These are phyloP conservation scores for Lachnellula occidentalis DNA, from an alignment of 2,329 filamentous ascomycete genomes.

Conservation along the genomic window DNA sequence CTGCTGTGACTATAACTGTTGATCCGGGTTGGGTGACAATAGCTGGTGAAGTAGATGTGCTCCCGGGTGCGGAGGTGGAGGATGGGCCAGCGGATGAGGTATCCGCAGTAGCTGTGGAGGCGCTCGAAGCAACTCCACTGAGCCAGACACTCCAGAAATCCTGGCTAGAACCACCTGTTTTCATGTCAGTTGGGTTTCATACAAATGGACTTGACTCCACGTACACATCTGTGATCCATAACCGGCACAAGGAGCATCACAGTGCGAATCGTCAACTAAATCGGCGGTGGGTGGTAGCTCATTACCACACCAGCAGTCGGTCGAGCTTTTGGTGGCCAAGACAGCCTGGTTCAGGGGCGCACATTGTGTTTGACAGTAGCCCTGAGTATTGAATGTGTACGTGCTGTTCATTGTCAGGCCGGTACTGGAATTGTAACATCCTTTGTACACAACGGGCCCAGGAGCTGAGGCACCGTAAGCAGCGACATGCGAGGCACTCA, in stretches of 20 bases:
- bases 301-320: conserved; percentile 29
- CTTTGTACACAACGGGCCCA: conserved; percentile 12
- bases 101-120: conserved; percentile 12
- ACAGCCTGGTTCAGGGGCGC: conserved; percentile 12
- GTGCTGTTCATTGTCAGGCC: conserved; percentile 24
- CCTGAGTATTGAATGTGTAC: conserved; percentile 25
- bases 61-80: conserved; percentile 14
- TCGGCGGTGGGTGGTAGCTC: conserved; percentile 19
- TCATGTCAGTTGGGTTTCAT: conserved; percentile 13
- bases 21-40: conserved; percentile 27
- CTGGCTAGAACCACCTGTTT: conserved; percentile 23
- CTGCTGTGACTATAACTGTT: conserved; percentile 28
- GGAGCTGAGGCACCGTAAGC: conserved; percentile 5
- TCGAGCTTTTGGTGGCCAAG: conserved; percentile 22
- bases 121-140: conserved; percentile 17
- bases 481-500: conserved; percentile 15
- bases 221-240: conserved; percentile 27
- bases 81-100: conserved; percentile 7
- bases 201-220: background rate
- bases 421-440: conserved; percentile 25
- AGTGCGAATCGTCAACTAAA: conserved; percentile 18
- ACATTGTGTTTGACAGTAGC: conserved; percentile 24
- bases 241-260: conserved; percentile 25
- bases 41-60: conserved; percentile 18
- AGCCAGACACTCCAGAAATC: conserved; percentile 25